phyloP scores from a whole-genome alignment of 2,329 filamentous ascomycete species.

The Xenosphaeropsis pyriputrescens region DNA sequence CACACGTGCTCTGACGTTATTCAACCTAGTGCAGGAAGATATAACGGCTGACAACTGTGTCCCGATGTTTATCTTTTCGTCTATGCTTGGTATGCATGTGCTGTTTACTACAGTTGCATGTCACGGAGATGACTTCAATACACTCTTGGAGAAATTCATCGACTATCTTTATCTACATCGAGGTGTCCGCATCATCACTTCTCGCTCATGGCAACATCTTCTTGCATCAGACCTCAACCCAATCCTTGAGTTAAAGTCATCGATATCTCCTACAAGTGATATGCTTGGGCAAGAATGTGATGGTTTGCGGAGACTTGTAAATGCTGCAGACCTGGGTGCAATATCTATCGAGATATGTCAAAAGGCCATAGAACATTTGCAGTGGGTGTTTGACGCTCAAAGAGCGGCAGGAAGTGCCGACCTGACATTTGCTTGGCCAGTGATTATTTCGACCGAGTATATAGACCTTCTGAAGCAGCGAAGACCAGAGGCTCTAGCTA shows the following conservation, averaged over 20 bases:
- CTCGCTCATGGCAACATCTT: slow-evolving; percentile 4
- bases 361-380: slow-evolving; percentile 3
- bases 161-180: slow-evolving; percentile 9
- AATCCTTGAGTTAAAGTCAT: slow-evolving; percentile 3
- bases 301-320: slow-evolving; percentile 1
- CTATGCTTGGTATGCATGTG: slow-evolving; percentile 16
- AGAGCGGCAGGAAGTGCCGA: slow-evolving; percentile 1
- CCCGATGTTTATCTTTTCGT: slow-evolving; percentile 10
- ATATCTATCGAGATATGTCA: slow-evolving; percentile 4
- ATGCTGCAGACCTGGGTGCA: slow-evolving; percentile 1
- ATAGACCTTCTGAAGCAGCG: slow-evolving; percentile 13
- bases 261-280: not conserved
- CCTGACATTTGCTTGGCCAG: slow-evolving; percentile 17
- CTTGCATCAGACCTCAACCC: slow-evolving; percentile 8
- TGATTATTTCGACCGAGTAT: slow-evolving; percentile 16
- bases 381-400: slow-evolving; percentile 7
- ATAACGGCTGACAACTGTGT: slow-evolving; percentile 6
- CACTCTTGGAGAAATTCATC: slow-evolving; percentile 9
- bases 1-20: slow-evolving; percentile 10
- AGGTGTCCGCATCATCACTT: slow-evolving; percentile 9
- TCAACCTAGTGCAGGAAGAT: slow-evolving; percentile 9
- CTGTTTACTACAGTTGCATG: slow-evolving; percentile 19
- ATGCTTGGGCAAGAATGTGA: slow-evolving; percentile 3
- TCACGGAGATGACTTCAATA: slow-evolving; percentile 13
- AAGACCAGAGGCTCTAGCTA: slow-evolving; percentile 18